These are phyloP conservation scores for Chrysoporthe austroafricana DNA, from an alignment of 2,329 filamentous ascomycete species.

Conservation along the genomic window DNA sequence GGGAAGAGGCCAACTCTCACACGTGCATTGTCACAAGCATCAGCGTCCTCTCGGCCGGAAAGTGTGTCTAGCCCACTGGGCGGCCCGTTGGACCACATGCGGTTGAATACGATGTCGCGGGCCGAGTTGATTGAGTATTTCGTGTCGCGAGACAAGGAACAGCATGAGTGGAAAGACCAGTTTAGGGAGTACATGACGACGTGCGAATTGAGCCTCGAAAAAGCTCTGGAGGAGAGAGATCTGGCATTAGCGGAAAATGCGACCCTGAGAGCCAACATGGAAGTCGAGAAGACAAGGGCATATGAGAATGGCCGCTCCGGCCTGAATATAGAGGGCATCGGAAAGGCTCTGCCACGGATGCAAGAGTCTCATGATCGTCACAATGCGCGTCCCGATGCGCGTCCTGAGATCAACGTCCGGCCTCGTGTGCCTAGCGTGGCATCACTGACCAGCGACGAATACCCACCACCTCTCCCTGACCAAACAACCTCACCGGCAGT, in stretches of 20 bases:
- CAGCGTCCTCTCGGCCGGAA: neutral
- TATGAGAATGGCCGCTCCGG: neutral
- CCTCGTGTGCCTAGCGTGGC: neutral
- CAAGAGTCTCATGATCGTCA: neutral
- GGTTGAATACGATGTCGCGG: neutral
- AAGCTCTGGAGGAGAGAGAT: neutral
- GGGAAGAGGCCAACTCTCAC: neutral
- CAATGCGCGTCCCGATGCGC: neutral
- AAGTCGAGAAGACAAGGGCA: neutral
- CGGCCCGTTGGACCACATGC: neutral
- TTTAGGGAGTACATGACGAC: neutral
- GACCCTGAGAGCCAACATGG: neutral
- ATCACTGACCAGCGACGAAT: neutral
- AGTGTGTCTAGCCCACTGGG: neutral
- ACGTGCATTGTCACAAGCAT: neutral
- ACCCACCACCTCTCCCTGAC: neutral
- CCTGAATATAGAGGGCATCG: neutral
- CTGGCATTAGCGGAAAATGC: neutral
- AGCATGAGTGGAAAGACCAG: neutral
- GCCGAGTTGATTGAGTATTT: neutral
- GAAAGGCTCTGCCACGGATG: neutral
- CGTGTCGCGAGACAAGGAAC: neutral
- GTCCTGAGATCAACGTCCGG: neutral
- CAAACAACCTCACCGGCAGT: neutral
- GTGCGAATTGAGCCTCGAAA: neutral